Percentiles rank a stretch among this genome's conserved stretches.
Evolutionary conservation across 768 basidiomycete species (phyloP).

Genomic region (Tylopilus balloui): DNA sequence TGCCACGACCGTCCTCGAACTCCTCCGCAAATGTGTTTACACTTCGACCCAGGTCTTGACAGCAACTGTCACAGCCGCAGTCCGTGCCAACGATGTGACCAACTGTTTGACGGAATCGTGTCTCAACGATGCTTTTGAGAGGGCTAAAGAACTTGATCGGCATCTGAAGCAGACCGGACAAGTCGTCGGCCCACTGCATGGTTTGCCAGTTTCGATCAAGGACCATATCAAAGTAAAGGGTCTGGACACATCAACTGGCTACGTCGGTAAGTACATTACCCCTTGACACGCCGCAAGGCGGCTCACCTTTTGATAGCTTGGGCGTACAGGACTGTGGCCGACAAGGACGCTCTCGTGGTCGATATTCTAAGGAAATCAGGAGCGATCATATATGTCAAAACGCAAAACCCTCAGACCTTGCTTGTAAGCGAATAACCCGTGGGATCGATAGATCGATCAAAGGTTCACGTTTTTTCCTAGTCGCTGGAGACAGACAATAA

Average conservation of each 20-base stretch:
- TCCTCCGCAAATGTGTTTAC: constrained; percentile 19
- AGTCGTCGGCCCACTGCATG: constrained; percentile 44
- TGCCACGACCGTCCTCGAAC: constrained; percentile 26
- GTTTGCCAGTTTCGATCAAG: constrained; percentile 43
- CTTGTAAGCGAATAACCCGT: constrained; percentile 33
- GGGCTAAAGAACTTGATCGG: constrained; percentile 49
- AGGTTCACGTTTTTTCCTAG: constrained; percentile 28
- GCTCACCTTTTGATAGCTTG: constrained; percentile 31
- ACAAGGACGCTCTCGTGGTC: constrained; percentile 41
- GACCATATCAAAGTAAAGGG: constrained; percentile 46
- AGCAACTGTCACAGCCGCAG: constrained; percentile 26
- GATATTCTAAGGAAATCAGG: constrained; percentile 42
- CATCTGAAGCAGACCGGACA: constrained; percentile 43
- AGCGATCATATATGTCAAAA: constrained; percentile 44
- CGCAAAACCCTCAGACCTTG: constrained; percentile 46
- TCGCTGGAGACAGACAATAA: constrained; percentile 53
- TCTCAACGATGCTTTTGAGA: constrained; percentile 44
- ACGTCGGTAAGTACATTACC: constrained; percentile 15
- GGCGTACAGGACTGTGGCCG: constrained; percentile 36
- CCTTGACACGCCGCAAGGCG: background rate
- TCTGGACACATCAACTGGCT: constrained; percentile 37
- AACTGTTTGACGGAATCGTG: constrained; percentile 59
- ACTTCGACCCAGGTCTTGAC: constrained; percentile 25
- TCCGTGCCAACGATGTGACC: constrained; percentile 33
- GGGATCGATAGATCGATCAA: background rate